Conservation (phyloP, 202 grass and related monocot genomes). For the Setaria italica region DNA sequence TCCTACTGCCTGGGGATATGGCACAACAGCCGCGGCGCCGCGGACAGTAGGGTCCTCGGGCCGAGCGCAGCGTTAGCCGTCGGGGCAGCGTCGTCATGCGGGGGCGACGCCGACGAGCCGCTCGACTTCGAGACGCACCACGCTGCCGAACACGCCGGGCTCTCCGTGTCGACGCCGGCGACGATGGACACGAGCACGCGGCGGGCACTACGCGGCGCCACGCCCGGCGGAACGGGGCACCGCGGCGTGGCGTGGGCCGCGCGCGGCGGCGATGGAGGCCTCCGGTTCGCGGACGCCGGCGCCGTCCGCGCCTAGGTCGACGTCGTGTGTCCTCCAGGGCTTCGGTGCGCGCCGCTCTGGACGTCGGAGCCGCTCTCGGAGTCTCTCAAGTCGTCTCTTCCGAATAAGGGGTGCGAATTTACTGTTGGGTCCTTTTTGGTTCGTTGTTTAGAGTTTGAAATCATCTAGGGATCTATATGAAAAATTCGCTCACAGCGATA, state of each 20-base stretch:
- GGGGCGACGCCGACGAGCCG: not conserved
- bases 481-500: not conserved
- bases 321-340: not conserved
- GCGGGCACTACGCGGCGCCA: conserved; percentile 49
- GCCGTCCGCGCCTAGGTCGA: conserved; percentile 51
- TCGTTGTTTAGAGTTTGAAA: not conserved
- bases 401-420: not conserved
- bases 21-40: conserved; percentile 56
- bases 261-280: conserved; percentile 25
- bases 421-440: not conserved
- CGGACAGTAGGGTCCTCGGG: conserved; percentile 36
- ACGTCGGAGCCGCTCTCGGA: conserved; percentile 32
- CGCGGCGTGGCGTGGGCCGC: conserved; percentile 14
- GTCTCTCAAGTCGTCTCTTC: not conserved
- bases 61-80: not conserved
- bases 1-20: conserved; percentile 70
- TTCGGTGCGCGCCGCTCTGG: not conserved
- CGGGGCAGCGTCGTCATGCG: conserved; percentile 11
- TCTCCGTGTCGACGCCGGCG: conserved; percentile 21
- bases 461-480: not conserved
- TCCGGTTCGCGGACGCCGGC: conserved; percentile 51
- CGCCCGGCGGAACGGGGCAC: not conserved
- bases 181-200: not conserved
- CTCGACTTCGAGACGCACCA: conserved; percentile 76
- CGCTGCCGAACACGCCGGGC: conserved; percentile 49